A percentile compares a stretch with the other conserved stretches of the same genome.
phyloP scores from a whole-genome alignment of 164 flowering plant species.

The Warburgia ugandensis region DNA sequence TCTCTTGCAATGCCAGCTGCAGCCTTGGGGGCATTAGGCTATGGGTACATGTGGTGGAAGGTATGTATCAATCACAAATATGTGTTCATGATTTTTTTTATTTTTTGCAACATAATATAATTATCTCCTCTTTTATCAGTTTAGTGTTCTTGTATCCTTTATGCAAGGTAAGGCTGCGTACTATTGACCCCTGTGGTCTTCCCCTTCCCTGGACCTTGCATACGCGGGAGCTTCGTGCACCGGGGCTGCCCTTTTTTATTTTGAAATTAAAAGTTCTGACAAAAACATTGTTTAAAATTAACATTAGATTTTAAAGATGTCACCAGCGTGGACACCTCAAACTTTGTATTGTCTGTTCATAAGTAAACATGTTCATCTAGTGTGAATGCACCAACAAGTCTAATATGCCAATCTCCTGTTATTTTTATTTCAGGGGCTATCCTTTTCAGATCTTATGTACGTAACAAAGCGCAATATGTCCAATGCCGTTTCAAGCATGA shows the following conservation, averaged over 20 bases:
- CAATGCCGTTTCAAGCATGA: constrained; percentile 80
- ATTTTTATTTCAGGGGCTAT: constrained; percentile 47
- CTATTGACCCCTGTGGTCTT: too few relatives aligned
- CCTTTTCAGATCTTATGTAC: constrained; percentile 82
- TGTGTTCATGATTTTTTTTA: constrained; percentile 1
- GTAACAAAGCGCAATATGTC: constrained; percentile 84
- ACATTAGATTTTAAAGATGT: too few relatives aligned
- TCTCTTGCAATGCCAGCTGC: constrained; percentile 61
- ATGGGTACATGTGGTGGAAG: constrained; percentile 99
- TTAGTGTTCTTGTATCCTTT: too few relatives aligned
- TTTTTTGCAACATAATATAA: too few relatives aligned
- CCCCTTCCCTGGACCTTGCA: too few relatives aligned
- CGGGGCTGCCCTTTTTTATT: too few relatives aligned
- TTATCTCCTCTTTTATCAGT: too few relatives aligned
- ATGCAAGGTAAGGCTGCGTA: too few relatives aligned
- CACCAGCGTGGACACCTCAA: too few relatives aligned
- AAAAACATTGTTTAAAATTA: too few relatives aligned
- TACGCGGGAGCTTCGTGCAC: too few relatives aligned
- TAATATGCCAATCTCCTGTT: constrained; percentile 1
- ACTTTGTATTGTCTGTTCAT: not conserved
- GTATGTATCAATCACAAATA: constrained; percentile 24
- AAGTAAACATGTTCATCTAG: not conserved
- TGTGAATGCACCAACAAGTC: not conserved
- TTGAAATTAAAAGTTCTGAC: too few relatives aligned
- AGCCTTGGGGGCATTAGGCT: constrained; percentile 68